Percentiles rank a stretch among this genome's conserved stretches.
Conservation (phyloP, 805 yeast species). For the Candida pini region DNA sequence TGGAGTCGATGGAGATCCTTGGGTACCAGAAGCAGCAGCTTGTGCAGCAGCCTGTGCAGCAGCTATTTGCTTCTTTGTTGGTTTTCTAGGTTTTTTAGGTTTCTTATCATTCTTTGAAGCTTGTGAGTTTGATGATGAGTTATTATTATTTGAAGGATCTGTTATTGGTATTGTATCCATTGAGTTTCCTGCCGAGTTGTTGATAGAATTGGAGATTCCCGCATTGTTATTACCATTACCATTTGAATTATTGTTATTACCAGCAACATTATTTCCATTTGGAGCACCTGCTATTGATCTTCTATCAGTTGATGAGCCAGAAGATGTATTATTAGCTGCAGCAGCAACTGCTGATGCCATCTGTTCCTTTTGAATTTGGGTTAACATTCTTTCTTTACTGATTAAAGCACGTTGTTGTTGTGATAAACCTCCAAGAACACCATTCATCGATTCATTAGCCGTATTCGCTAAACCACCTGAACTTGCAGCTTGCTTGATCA, state of each 20-base stretch:
- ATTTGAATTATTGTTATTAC: no score
- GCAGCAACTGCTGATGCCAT: constrained; percentile 30
- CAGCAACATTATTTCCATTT: neutral
- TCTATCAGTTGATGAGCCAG: constrained; percentile 5
- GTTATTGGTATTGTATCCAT: constrained; percentile 2
- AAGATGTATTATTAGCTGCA: constrained; percentile 6
- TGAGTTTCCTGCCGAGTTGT: constrained; percentile 2
- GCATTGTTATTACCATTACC: no score
- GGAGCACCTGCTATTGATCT: constrained; percentile 1
- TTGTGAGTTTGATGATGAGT: no score
- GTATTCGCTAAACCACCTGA: constrained; percentile 14
- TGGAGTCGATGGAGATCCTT: neutral
- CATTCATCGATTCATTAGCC: constrained; percentile 19
- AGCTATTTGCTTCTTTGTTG: constrained; percentile 28
- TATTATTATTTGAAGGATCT: neutral
- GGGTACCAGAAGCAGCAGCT: constrained; percentile 14
- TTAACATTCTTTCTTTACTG: constrained; percentile 24
- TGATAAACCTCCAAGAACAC: constrained; percentile 23
- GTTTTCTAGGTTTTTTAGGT: constrained; percentile 25
- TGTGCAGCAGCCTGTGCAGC: constrained; percentile 18
- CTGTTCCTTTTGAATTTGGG: constrained; percentile 27
- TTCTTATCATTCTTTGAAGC: constrained; percentile 15
- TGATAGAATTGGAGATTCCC: no score
- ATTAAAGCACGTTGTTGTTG: constrained; percentile 25
- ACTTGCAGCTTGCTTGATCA: constrained; percentile 39